Percentiles rank a stretch among this genome's conserved stretches.
These are phyloP conservation scores for Podospora comata DNA, from an alignment of 495 filamentous ascomycete species.

Conservation along the genomic window DNA sequence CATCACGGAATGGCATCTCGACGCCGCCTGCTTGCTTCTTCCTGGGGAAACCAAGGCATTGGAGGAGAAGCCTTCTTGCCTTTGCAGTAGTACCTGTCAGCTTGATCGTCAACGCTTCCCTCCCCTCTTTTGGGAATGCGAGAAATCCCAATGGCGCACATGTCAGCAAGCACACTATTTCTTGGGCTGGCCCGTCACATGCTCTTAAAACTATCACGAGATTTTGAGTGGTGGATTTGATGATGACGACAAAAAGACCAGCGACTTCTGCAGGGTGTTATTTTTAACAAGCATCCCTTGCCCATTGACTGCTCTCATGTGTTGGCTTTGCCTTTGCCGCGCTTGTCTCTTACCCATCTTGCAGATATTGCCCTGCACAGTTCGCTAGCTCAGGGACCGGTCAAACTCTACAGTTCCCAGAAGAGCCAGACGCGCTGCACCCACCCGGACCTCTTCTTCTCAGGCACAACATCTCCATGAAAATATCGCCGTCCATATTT, in stretches of 20 bases:
- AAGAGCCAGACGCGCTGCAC: not conserved
- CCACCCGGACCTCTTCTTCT: not conserved
- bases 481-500: not conserved
- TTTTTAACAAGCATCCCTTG: not conserved
- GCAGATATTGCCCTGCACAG: not conserved
- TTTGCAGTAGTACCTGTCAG: not conserved
- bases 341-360: not conserved
- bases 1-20: not conserved
- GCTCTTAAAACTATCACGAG: not conserved
- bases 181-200: not conserved
- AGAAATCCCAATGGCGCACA: not conserved
- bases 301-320: not conserved
- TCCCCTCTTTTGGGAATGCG: not conserved
- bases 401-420: not conserved
- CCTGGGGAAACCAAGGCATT: not conserved
- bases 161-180: not conserved
- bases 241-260: not conserved
- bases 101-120: not conserved
- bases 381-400: not conserved
- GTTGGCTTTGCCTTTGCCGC: not conserved
- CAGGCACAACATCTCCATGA: not conserved
- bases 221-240: not conserved
- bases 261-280: not conserved
- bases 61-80: not conserved
- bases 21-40: not conserved